These are phyloP conservation scores for Acanthamoeba royreba DNA, from an alignment of 208 protist genomes.

Conservation along the genomic window DNA sequence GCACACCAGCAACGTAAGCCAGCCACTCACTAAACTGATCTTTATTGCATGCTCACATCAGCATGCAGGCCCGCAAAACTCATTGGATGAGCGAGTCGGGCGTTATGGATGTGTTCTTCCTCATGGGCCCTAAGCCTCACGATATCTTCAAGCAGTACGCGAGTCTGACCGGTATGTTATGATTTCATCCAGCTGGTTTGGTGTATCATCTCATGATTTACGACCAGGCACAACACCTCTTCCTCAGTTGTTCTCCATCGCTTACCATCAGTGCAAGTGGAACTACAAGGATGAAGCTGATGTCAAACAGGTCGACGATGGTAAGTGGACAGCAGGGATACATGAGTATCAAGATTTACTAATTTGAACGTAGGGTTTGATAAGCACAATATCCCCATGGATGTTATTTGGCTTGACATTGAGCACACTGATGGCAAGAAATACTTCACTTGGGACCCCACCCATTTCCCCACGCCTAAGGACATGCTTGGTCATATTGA, in stretches of 20 bases:
- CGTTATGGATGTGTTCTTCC: slow-evolving; percentile 94
- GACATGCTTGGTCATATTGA: slow-evolving; percentile 87
- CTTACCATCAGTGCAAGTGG: slow-evolving; percentile 94
- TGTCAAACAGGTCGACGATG: slow-evolving; percentile 63
- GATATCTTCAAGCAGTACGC: slow-evolving; percentile 91
- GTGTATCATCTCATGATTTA: not conserved
- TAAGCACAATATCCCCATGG: slow-evolving; percentile 94
- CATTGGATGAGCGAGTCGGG: slow-evolving; percentile 92
- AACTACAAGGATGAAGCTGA: slow-evolving; percentile 93
- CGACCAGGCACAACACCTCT: slow-evolving; percentile 84
- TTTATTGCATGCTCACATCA: not conserved
- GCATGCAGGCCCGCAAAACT: slow-evolving; percentile 60
- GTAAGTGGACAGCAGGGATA: not conserved
- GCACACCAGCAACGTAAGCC: not conserved
- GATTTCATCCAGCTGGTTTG: not conserved
- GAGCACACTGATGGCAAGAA: slow-evolving; percentile 97
- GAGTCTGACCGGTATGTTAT: slow-evolving; percentile 79
- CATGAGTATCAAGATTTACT: slow-evolving; percentile 1
- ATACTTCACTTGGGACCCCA: slow-evolving; percentile 97
- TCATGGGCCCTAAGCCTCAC: slow-evolving; percentile 88
- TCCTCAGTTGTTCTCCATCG: slow-evolving; percentile 94
- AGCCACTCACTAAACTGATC: too few species aligned
- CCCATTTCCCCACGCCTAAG: slow-evolving; percentile 92
- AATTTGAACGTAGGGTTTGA: slow-evolving; percentile 91
- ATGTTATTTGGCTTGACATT: slow-evolving; percentile 99